These are phyloP conservation scores for Saururus chinensis DNA, from an alignment of 164 flowering plant species.

Conservation along the genomic window DNA sequence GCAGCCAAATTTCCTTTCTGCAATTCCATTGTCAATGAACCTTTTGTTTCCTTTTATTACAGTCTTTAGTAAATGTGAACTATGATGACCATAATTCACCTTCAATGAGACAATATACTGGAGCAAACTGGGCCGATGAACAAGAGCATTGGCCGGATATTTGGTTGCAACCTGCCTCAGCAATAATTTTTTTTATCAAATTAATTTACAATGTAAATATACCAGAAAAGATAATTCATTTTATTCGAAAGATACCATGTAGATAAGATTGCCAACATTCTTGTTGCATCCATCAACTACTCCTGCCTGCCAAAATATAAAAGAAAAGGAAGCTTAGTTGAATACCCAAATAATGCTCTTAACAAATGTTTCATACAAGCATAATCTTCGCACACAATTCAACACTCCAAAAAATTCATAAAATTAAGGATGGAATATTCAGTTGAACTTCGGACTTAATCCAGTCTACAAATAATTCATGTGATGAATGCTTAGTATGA, in stretches of 20 bases:
- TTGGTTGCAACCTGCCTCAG: constrained; percentile 68
- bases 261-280: constrained; percentile 64
- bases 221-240: background rate
- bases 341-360: background rate
- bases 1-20: background rate
- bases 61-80: too few species aligned
- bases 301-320: constrained; percentile 41
- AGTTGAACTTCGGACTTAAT: too few species aligned
- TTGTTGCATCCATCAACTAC: constrained; percentile 62
- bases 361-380: background rate
- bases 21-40: too few species aligned
- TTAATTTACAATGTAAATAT: too few species aligned
- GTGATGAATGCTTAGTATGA: too few species aligned
- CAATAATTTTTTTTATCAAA: too few species aligned
- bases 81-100: constrained; percentile 22
- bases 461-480: too few species aligned
- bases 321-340: background rate
- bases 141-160: constrained; percentile 82
- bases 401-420: background rate
- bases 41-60: background rate
- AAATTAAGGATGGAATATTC: background rate
- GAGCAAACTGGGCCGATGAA: constrained; percentile 63
- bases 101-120: constrained; percentile 51
- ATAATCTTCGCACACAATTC: background rate
- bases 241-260: constrained; percentile 36